Conservation (phyloP, 2,329 filamentous ascomycete genomes). For the Sporothrix mexicana region DNA sequence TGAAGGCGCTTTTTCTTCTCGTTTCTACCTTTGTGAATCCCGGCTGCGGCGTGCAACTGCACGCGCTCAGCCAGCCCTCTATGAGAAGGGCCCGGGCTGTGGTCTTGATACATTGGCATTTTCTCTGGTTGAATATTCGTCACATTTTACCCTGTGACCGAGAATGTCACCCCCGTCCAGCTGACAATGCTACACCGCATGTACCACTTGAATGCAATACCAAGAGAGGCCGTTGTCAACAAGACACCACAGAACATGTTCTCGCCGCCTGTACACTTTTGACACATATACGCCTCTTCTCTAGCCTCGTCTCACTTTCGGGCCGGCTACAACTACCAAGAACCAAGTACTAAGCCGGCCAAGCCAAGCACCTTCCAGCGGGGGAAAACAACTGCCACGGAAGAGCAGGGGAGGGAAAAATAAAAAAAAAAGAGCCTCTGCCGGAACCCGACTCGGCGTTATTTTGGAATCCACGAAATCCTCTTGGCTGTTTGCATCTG, state of each 20-base stretch:
- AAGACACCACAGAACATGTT: not conserved
- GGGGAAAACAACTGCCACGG: not conserved
- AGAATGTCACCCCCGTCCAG: too few species aligned
- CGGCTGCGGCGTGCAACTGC: too few species aligned
- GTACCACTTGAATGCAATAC: not conserved
- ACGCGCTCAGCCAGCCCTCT: too few species aligned
- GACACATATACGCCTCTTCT: not conserved
- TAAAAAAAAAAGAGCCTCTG: not conserved
- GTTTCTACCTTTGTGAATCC: too few species aligned
- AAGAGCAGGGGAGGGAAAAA: not conserved
- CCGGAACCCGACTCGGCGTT: slow-evolving; percentile 13
- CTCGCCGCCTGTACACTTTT: too few species aligned
- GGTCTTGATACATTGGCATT: too few species aligned
- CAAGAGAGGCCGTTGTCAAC: not conserved
- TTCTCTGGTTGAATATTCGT: too few species aligned
- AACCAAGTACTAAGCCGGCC: not conserved
- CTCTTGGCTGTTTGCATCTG: not conserved
- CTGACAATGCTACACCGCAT: too few species aligned
- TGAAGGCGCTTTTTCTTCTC: too few species aligned
- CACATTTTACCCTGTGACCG: too few species aligned
- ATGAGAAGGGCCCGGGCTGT: too few species aligned
- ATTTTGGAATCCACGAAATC: not conserved
- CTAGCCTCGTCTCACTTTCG: slow-evolving; percentile 10
- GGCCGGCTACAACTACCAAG: not conserved
- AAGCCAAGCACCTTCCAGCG: not conserved